These are phyloP conservation scores for Aspergillus sp. DNA, from an alignment of 2,329 filamentous ascomycete genomes.

Conservation along the genomic window DNA sequence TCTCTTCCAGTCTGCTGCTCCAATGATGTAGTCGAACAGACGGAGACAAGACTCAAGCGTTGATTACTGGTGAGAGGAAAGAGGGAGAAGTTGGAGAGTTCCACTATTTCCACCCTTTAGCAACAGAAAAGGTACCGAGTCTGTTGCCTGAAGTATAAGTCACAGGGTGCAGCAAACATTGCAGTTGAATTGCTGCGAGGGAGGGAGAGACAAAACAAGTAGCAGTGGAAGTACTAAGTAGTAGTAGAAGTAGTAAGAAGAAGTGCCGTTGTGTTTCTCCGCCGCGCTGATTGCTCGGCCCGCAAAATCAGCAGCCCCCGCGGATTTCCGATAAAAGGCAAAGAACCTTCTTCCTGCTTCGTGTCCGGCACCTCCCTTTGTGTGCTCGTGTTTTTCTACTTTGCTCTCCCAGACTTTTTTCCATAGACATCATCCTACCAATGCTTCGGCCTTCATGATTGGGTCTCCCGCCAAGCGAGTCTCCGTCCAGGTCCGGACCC, in stretches of 20 bases:
- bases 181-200: not conserved
- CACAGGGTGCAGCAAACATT: not conserved
- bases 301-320: constrained; percentile 22
- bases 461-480: constrained; percentile 40
- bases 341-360: constrained; percentile 3
- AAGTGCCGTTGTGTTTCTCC: constrained; percentile 23
- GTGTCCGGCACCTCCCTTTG: constrained; percentile 2
- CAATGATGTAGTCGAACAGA: too few species aligned
- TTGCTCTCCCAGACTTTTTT: constrained; percentile 3
- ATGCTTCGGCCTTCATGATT: constrained; percentile 42
- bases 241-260: constrained; percentile 7
- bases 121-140: too few species aligned
- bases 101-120: too few species aligned
- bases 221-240: not conserved
- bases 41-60: too few species aligned
- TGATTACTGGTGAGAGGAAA: too few species aligned
- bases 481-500: constrained; percentile 42
- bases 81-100: too few species aligned
- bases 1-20: too few species aligned
- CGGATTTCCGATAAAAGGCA: constrained; percentile 16
- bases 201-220: not conserved
- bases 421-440: constrained; percentile 19
- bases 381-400: constrained; percentile 7
- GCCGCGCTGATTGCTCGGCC: constrained; percentile 21
- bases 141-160: too few species aligned